Percentiles rank a stretch among this genome's conserved stretches.
Conservation (phyloP, 805 yeast genomes). For the Yamadazyma takamatsuzukensis region DNA sequence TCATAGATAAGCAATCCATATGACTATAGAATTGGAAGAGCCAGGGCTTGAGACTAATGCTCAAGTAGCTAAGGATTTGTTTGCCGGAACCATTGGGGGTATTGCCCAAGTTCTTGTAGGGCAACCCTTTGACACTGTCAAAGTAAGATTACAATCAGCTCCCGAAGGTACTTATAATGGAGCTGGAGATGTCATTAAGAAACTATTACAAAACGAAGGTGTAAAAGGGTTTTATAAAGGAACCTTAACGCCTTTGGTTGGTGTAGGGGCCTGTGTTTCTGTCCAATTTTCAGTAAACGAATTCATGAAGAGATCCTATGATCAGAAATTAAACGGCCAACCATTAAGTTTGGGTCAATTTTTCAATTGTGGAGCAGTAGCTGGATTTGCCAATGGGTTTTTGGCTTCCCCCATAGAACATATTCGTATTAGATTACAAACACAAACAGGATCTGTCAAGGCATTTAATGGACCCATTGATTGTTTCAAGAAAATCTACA, state of each 20-base stretch:
- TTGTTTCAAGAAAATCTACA: slow-evolving; percentile 56
- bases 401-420: slow-evolving; percentile 94
- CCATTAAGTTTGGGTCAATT: slow-evolving; percentile 60
- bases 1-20: slow-evolving; percentile 7
- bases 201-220: slow-evolving; percentile 50
- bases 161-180: slow-evolving; percentile 72
- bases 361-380: slow-evolving; percentile 82
- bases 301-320: slow-evolving; percentile 80
- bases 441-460: slow-evolving; percentile 61
- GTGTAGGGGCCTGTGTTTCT: slow-evolving; percentile 94
- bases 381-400: slow-evolving; percentile 86
- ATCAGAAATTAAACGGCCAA: slow-evolving; percentile 39
- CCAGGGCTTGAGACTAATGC: slow-evolving; percentile 32
- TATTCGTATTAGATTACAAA: slow-evolving; percentile 88
- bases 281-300: slow-evolving; percentile 95
- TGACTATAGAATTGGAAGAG: slow-evolving; percentile 44
- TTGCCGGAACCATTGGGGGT: slow-evolving; percentile 95
- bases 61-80: slow-evolving; percentile 68
- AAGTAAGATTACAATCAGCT: slow-evolving; percentile 87
- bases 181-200: slow-evolving; percentile 72
- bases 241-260: slow-evolving; percentile 43
- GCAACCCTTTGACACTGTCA: slow-evolving; percentile 94
- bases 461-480: slow-evolving; percentile 71
- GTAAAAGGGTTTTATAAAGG: slow-evolving; percentile 42
- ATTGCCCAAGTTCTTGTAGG: slow-evolving; percentile 94